A percentile compares a stretch with the other conserved stretches of the same genome.
Conservation (phyloP, 2,329 filamentous ascomycete species). For the Rhinocladiella similis region DNA sequence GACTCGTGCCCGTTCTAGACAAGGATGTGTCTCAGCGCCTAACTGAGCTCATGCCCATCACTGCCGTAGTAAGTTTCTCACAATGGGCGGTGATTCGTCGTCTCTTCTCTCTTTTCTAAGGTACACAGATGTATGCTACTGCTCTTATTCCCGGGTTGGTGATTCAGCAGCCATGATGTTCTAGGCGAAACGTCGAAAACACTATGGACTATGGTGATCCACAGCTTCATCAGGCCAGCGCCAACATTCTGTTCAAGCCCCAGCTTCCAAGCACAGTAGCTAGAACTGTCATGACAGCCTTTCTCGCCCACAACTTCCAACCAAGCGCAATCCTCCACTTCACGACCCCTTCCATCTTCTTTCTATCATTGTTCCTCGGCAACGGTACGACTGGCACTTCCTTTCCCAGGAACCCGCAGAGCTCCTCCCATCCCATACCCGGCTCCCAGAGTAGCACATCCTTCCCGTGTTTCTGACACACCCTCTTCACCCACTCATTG, state of each 20-base stretch:
- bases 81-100: neutral
- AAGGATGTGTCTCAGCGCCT: constrained; percentile 41
- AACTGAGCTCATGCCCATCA: constrained; percentile 54
- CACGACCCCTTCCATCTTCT: constrained; percentile 7
- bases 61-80: constrained; percentile 37
- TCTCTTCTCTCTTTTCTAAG: neutral
- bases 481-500: constrained; percentile 15
- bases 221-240: neutral
- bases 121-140: constrained; percentile 53
- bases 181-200: neutral
- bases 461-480: constrained; percentile 5
- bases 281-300: constrained; percentile 1
- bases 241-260: constrained; percentile 1
- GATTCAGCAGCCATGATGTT: neutral
- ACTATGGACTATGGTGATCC: no score
- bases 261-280: constrained; percentile 8
- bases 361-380: constrained; percentile 34
- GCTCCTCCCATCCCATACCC: constrained; percentile 43
- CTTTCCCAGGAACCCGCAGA: constrained; percentile 44
- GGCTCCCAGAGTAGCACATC: constrained; percentile 18
- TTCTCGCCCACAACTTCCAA: constrained; percentile 14
- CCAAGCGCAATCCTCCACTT: constrained; percentile 6
- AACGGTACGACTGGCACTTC: constrained; percentile 38
- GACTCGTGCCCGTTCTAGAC: constrained; percentile 12
- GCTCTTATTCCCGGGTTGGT: constrained; percentile 53